Evolutionary conservation across 176 grass and related monocot genomes (phyloP).

Genomic region (Rhynchospora breviuscula): DNA sequence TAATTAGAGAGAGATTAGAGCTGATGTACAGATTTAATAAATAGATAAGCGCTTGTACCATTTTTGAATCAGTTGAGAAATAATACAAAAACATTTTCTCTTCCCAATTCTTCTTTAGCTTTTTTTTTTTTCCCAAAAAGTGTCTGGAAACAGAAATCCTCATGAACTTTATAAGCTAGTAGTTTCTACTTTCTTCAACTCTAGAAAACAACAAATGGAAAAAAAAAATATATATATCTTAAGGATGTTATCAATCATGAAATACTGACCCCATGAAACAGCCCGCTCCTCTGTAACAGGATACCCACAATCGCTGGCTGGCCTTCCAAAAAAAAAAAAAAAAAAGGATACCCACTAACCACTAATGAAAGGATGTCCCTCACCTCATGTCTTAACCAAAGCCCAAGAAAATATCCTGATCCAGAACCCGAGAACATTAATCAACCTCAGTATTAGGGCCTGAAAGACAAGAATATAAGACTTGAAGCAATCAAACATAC

Average conservation of each 20-base stretch:
- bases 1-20: too few relatives aligned
- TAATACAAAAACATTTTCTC: too few relatives aligned
- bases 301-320: neutral
- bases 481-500: neutral
- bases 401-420: neutral
- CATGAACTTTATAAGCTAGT: neutral
- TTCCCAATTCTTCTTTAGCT: too few relatives aligned
- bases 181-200: neutral
- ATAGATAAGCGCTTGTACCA: too few relatives aligned
- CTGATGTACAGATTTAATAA: too few relatives aligned
- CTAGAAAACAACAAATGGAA: neutral
- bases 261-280: neutral
- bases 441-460: neutral
- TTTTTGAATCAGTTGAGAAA: too few relatives aligned
- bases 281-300: neutral
- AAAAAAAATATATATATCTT: neutral
- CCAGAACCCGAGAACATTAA: neutral
- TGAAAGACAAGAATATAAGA: neutral
- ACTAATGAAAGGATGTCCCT: neutral
- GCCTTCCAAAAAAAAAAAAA: too few relatives aligned
- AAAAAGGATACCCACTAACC: neutral
- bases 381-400: neutral
- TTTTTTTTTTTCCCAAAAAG: too few relatives aligned
- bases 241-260: neutral
- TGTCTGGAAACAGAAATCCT: neutral